phyloP scores from a whole-genome alignment of 305 asterid species.

The Euphrasia arctica region DNA sequence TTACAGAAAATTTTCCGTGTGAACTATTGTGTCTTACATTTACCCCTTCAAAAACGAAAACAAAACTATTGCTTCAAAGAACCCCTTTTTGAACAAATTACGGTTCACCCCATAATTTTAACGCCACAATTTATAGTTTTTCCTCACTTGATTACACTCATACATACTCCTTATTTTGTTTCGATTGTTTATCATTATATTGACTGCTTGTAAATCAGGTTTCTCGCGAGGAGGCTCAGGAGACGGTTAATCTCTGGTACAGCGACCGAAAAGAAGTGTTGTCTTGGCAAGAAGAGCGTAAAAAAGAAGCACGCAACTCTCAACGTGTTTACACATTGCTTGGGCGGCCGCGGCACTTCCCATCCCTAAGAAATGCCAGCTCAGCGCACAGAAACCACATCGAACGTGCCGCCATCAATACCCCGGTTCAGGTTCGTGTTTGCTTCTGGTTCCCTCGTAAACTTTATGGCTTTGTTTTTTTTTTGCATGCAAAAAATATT shows the following conservation, averaged over 20 bases:
- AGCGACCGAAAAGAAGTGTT: constrained; percentile 90
- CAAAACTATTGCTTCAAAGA: too few relatives aligned
- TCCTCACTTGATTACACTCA: too few relatives aligned
- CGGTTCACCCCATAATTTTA: too few relatives aligned
- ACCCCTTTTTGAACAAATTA: too few relatives aligned
- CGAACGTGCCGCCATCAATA: constrained; percentile 97
- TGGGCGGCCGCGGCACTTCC: constrained; percentile 91
- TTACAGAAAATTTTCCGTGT: too few relatives aligned
- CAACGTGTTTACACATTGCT: constrained; percentile 71
- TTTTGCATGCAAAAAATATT: too few relatives aligned
- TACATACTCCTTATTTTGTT: neutral
- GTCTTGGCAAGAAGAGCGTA: constrained; percentile 82
- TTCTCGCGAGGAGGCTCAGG: constrained; percentile 87
- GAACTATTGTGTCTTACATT: too few relatives aligned
- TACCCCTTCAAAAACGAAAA: too few relatives aligned
- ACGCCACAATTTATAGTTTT: too few relatives aligned
- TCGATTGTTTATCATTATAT: neutral
- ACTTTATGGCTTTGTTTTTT: neutral
- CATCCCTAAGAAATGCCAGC: constrained; percentile 61
- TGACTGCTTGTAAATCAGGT: constrained; percentile 48
- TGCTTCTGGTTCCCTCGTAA: constrained; percentile 15
- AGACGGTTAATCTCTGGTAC: constrained; percentile 93
- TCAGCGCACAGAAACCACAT: constrained; percentile 66
- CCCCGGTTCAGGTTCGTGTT: constrained; percentile 86
- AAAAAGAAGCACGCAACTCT: constrained; percentile 55